Evolutionary conservation across 331 rosid species (phyloP), one percentile per base, ranked within the genome.

Genomic region (Pyrus hybrid): DNA sequence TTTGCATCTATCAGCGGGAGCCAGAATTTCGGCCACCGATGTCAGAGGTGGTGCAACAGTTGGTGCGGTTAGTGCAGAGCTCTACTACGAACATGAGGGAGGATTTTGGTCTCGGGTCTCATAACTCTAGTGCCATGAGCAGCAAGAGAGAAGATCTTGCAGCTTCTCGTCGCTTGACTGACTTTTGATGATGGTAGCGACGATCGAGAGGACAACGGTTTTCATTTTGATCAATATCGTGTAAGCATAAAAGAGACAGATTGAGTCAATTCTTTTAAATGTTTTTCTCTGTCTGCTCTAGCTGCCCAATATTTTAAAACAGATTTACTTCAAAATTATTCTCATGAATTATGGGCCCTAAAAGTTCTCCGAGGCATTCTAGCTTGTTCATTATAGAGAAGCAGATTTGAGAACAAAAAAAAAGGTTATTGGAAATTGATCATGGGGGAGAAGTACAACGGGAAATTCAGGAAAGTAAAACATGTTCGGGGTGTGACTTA

Each of bases 11-110:
- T 54, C 66, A 93, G 97, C 20, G 74, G 33, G 96, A 91, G 76
- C 88, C 93, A 0, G 90, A 90, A 72, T 88, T 85, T 69, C 91
- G 97, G 70, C 93, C 95, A 66, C 86, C 92, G 1, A 89, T 85
- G 72, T 90, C 97, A 1, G 97, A 93, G 83, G 91, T 91, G 73
- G 97, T 91, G 76, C 89, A 90, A 71, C 77, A 91, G 58, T 78
- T 93, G 87, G 84, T 82, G 43, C 86, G 86, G 69, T 75, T 91
- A 79, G 86, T 89, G 68, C 86, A 93, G 73, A 76, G 80, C 13
- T 89, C 97, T 18, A 89, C 84, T 45, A 6, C 83, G 84, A 87
- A 76, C 53, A 49, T 86, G 85, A 84, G 87, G 78, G 93, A 91
- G 13, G 94, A 85, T 74, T 79, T 88, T 63, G 86, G 89, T 74